Base-by-base conservation (phyloP, 2,329 filamentous ascomycete genomes). In the Eutypella sp. region DNA sequence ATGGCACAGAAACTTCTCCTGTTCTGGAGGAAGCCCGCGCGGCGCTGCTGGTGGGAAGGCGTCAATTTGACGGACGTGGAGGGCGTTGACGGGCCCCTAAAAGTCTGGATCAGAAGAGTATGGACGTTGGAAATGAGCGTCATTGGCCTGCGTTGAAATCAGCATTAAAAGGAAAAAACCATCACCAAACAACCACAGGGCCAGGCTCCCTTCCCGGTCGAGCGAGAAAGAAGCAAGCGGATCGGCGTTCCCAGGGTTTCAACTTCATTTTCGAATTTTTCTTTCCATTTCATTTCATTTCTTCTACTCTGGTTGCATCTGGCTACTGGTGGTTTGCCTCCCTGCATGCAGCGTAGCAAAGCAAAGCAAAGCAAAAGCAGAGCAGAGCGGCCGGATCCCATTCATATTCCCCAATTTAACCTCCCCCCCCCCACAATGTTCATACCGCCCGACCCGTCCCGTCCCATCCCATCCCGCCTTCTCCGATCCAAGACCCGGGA, bases 61-160 rank as follows among this genome's bases (percentile, higher is more conserved):
- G 87, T 99, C 31, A 91, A 97, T 66, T 75, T 99, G 38, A 82
- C 93, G 16, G 78, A 88, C 54, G 87, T 99, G 11, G 89, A 95
- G 42, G 93, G 93, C 13, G 86, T 97, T 7, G 82, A 95, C 42
- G 92, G 91, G 43, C 89, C 85, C 65, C 76, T 99, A 56, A 99
- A 99, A 71, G 90, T 99, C 47, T 99, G 93, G 93, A 97, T 99
- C 65, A 79, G 93, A 62, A 81, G 93, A 59, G 93, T 99, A 48
- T 99, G 93, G 93, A 99, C 93, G 48, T 77, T 99, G 48, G 93
- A 99, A 75, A 99, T 99, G 89, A 93, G 88, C 64, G 89, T 93
- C 45, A 93, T 95, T 66, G 89, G 89, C 46, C 75, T 95, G 57
- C 85, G 88, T 64, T 89, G 66, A 72, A 52, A 45, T 23, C n/a